Base-by-base conservation (phyloP, 306 rosid species). In the Castanospermum australe region DNA sequence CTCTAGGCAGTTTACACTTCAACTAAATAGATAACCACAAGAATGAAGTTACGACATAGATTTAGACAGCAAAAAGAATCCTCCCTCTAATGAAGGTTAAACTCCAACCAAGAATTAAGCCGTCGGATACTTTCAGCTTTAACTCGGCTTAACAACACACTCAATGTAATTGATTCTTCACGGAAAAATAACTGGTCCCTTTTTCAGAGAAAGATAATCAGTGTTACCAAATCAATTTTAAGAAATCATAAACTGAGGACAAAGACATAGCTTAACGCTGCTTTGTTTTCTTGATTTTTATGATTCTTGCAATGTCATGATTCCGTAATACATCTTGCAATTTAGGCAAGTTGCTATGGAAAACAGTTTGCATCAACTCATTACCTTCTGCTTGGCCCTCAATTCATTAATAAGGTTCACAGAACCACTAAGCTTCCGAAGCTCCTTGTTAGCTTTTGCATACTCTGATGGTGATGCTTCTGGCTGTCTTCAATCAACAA, bases 371-470 rank as follows among this genome's bases (percentile, higher is more conserved):
- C 60, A 79, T 22, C 59, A 65, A 41, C 10, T 41, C n/a, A 48
- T 68, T 83, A 94, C 98, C 97, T 94, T 92, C 80, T 91, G 94
- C 78, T 71, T 87, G 61, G 90, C 82, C 85, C 96, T 89, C 86
- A 92, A 69, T 51, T 89, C 85, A 65, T 61, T 63, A 17, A 94
- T 89, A 78, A 94, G 97, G 71, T 90, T 87, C 84, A 88, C 67
- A 33, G 93, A 84, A 64, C 86, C 83, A 69, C 93, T 84, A 48
- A 94, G 83, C 76, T 84, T 90, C 35, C 92, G 88, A 62, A 94
- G 97, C 92, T 94, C 98, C 91, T 92, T 94, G 67, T 90, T 92
- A 38, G 97, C 97, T 86, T 80, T 85, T 12, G 97, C 97, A 77
- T 85, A 92, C 79, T 92, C 97, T 18, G 88, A 79, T 12, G 97